These are phyloP conservation scores for Salvia splendens DNA, from an alignment of 257 asterid genomes.

Conservation along the genomic window DNA sequence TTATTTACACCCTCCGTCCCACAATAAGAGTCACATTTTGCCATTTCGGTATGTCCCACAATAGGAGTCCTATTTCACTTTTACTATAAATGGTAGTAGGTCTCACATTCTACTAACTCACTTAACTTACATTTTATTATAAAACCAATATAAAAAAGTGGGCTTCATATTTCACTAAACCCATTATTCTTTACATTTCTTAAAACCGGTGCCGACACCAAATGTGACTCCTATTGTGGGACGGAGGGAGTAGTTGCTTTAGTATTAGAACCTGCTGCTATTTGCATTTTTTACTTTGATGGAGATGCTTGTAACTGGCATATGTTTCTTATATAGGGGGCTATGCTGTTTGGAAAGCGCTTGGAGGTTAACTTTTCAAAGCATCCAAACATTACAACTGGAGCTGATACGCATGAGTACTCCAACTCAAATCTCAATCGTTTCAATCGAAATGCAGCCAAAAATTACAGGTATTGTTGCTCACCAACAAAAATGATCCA, in stretches of 20 bases:
- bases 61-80: too few relatives aligned
- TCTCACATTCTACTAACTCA: too few relatives aligned
- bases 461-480: constrained; percentile 92
- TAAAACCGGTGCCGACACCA: too few relatives aligned
- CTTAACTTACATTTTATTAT: too few relatives aligned
- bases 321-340: constrained; percentile 54
- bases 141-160: too few relatives aligned
- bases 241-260: constrained; percentile 3
- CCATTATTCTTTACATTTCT: too few relatives aligned
- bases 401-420: constrained; percentile 91
- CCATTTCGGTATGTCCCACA: too few relatives aligned
- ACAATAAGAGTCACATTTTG: too few relatives aligned
- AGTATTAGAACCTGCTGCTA: not conserved
- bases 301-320: not conserved
- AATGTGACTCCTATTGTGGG: too few relatives aligned
- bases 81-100: too few relatives aligned
- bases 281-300: not conserved
- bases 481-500: constrained; percentile 98
- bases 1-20: not conserved
- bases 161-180: too few relatives aligned
- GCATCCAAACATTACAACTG: constrained; percentile 80
- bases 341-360: constrained; percentile 82
- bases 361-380: constrained; percentile 93
- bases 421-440: constrained; percentile 93
- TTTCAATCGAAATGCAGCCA: constrained; percentile 92